Percentiles rank a stretch among this genome's conserved stretches.
These are phyloP conservation scores for Stropharia rugosoannulata DNA, from an alignment of 768 basidiomycete species.

Conservation along the genomic window DNA sequence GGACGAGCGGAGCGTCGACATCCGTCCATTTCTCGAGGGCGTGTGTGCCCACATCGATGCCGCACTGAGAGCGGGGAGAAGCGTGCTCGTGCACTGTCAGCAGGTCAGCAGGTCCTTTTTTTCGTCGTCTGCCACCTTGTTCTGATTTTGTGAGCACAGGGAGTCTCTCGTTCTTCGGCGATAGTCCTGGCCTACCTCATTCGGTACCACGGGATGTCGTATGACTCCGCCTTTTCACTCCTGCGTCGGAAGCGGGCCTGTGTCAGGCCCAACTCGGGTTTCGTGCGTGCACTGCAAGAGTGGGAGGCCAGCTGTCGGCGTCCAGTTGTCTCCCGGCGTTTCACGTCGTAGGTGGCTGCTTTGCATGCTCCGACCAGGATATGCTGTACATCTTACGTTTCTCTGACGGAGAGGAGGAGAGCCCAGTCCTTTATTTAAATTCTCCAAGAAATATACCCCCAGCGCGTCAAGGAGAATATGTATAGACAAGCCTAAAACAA, in stretches of 20 bases:
- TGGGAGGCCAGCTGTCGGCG: slow-evolving; percentile 43
- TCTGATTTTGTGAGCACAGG: slow-evolving; percentile 36
- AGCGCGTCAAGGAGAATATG: no score
- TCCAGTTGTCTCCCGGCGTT: background rate
- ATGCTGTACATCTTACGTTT: no score
- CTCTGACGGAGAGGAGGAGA: no score
- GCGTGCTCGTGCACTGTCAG: slow-evolving; percentile 79
- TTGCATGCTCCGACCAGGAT: no score
- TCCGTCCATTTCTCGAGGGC: slow-evolving; percentile 66
- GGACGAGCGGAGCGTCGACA: slow-evolving; percentile 59
- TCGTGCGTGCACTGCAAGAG: slow-evolving; percentile 56
- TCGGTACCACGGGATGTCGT: slow-evolving; percentile 69
- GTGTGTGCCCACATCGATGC: slow-evolving; percentile 68
- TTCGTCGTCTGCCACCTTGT: background rate
- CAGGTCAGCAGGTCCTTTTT: slow-evolving; percentile 52
- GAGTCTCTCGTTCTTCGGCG: slow-evolving; percentile 74
- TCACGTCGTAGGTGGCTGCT: background rate
- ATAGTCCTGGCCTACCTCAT: slow-evolving; percentile 85
- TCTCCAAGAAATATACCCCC: no score
- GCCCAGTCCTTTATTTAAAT: no score
- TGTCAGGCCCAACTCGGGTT: slow-evolving; percentile 77
- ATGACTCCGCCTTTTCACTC: slow-evolving; percentile 60
- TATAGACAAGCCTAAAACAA: no score
- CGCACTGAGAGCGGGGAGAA: slow-evolving; percentile 57
- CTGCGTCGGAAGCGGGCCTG: slow-evolving; percentile 69